Base-by-base conservation (phyloP, 1,284 basidiomycete genomes). In the Erythrobasidium hasegawianum region DNA sequence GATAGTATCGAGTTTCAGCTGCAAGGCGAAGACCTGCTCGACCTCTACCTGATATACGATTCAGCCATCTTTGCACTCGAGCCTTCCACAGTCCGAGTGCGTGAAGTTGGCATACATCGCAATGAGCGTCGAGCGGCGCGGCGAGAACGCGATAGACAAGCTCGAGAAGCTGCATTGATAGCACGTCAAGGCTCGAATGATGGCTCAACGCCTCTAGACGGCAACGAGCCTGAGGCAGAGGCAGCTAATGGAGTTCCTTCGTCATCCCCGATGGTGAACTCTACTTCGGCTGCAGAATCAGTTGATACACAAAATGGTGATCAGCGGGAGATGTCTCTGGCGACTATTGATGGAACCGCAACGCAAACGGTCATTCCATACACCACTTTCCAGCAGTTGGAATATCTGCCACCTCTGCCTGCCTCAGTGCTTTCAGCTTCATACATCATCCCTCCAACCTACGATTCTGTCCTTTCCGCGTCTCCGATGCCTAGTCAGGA, bases 41-140 rank as follows among this genome's bases (percentile, higher is more conserved):
- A 92, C 75, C 64, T 68, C 8, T 68, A 68, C 45, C 61, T 92
- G 22, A 87, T 92, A 2, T 92, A 92, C 75, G 84, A 86, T 2
- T 89, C 91, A 75, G 90, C 90, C 71, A 87, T 92, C 18, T 92
- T 92, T 74, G 89, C 90, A 9, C 78, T 92, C 29, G 89, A 92
- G 75, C 89, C 89, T 16, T 89, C 89, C 2, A 92, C 90, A 0
- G 89, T 92, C 20, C 83, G 89, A 26, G 89, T 92, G n/a, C 85
- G 89, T 4, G 90, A 92, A 76, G 89, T 92, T 24, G 82, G 90
- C 45, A 89, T 92, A 54, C 89, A 88, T 14, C 84, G 90, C 2
- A 87, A 88, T 2, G 89, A 91, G 76, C 83, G 89, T 45, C 79
- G 89, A 67, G 88, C 89, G 18, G 89, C 89, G 24, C 81, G 89